Evolutionary conservation across 305 asterid genomes (phyloP).

Genomic region (Fraxinus nigra): DNA sequence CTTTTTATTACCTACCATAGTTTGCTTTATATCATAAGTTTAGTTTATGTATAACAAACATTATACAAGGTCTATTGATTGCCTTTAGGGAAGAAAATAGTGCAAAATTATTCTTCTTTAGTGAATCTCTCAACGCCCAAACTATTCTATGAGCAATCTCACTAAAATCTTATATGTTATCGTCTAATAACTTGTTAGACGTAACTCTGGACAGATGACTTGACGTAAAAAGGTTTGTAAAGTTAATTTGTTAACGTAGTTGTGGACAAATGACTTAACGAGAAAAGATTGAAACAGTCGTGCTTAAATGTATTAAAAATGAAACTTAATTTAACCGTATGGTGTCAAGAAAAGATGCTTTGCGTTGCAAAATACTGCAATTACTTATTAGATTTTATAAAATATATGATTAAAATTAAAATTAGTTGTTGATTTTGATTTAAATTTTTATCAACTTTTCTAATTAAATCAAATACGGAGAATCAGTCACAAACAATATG

Average conservation of each 20-base stretch:
- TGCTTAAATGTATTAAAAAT: background rate
- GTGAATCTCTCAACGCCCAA: background rate
- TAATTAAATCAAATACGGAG: background rate
- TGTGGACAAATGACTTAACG: background rate
- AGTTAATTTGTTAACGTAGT: background rate
- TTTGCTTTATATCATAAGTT: background rate
- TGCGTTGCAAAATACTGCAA: background rate
- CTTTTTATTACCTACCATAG: background rate
- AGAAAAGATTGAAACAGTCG: background rate
- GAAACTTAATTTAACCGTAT: background rate
- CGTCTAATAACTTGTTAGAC: background rate
- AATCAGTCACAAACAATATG: background rate
- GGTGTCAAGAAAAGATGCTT: background rate
- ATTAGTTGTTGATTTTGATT: background rate
- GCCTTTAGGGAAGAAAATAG: background rate
- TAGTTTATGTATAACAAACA: background rate
- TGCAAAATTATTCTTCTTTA: background rate
- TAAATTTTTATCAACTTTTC: background rate
- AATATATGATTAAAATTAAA: background rate
- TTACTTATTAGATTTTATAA: background rate
- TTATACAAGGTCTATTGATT: background rate
- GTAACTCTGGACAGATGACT: background rate
- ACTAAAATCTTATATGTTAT: background rate
- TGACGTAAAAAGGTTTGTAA: background rate
- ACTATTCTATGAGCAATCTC: background rate